Conservation (phyloP, 108 stramenopile species). For the Fragilaria radians region DNA sequence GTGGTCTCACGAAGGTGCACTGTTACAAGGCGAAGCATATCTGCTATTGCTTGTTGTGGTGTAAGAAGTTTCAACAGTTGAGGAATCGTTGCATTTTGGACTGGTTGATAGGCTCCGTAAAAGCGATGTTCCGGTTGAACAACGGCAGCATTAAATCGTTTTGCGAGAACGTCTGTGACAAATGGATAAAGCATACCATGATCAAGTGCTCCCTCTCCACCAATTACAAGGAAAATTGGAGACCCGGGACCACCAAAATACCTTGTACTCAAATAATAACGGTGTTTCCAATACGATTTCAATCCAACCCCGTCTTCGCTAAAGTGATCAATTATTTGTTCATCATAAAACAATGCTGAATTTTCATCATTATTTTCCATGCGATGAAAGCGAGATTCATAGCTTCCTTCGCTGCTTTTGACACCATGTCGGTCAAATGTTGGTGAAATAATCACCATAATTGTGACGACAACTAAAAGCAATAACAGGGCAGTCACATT, state of each 20-base stretch:
- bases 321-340: conserved; percentile 56
- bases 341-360: conserved; percentile 26
- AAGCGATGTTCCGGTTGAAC: conserved; percentile 79
- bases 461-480: too few species aligned
- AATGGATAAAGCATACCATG: conserved; percentile 65
- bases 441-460: too few species aligned
- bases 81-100: conserved; percentile 16
- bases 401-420: not conserved
- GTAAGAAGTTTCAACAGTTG: conserved; percentile 37
- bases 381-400: not conserved
- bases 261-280: conserved; percentile 42
- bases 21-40: conserved; percentile 16
- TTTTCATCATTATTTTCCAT: not conserved
- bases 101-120: conserved; percentile 66
- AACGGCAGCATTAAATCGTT: conserved; percentile 55
- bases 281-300: conserved; percentile 32
- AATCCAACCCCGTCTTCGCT: conserved; percentile 2
- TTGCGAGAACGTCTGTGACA: conserved; percentile 50
- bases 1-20: not conserved
- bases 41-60: conserved; percentile 59
- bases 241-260: conserved; percentile 63
- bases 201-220: conserved; percentile 65
- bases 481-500: too few species aligned
- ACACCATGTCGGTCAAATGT: too few species aligned
- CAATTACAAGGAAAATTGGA: conserved; percentile 69